These are phyloP conservation scores for Colletotrichum sp. DNA, from an alignment of 2,329 filamentous ascomycete genomes.

Conservation along the genomic window DNA sequence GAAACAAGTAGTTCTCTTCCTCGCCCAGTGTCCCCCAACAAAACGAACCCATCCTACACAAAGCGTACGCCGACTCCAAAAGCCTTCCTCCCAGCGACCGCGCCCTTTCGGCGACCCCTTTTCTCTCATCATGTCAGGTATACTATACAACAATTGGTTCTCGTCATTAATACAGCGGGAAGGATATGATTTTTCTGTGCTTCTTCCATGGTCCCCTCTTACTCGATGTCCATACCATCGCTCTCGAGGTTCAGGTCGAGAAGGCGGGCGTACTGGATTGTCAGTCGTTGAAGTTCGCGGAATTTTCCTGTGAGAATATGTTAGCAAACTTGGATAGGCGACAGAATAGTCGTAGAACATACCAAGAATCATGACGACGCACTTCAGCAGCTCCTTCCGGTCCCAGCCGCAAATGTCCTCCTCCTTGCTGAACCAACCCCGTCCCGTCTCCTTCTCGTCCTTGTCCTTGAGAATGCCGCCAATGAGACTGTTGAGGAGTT, in stretches of 20 bases:
- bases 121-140: constrained; percentile 8
- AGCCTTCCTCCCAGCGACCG: not conserved
- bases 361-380: constrained; percentile 93
- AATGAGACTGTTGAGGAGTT: constrained; percentile 81
- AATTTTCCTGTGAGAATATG: constrained; percentile 74
- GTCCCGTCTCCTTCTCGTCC: constrained; percentile 47
- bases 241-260: constrained; percentile 65
- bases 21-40: not conserved
- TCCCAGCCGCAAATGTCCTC: constrained; percentile 90
- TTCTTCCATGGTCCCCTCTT: not conserved
- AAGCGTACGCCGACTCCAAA: constrained; percentile 13
- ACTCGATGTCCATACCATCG: constrained; percentile 44
- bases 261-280: constrained; percentile 92
- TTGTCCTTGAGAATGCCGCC: constrained; percentile 73
- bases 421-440: constrained; percentile 69
- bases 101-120: not conserved
- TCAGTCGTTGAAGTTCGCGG: constrained; percentile 89
- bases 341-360: constrained; percentile 27
- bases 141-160: constrained; percentile 14
- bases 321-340: constrained; percentile 30
- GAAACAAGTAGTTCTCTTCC: not conserved
- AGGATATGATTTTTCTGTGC: not conserved
- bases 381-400: constrained; percentile 83
- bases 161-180: constrained; percentile 2
- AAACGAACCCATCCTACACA: not conserved